Conservation (phyloP, 768 basidiomycete genomes). For the Boletus edulis region DNA sequence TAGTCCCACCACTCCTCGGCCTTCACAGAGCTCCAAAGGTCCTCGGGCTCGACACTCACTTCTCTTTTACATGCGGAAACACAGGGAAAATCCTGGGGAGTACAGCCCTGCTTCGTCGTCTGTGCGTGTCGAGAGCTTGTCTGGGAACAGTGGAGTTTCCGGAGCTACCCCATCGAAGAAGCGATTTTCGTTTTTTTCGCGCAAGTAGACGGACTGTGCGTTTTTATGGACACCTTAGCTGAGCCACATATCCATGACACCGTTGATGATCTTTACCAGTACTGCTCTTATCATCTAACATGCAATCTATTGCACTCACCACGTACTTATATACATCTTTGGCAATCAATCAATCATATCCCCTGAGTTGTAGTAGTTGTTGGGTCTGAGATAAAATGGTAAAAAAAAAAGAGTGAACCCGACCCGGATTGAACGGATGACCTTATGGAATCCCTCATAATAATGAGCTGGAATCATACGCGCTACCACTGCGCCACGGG, state of each 20-base stretch:
- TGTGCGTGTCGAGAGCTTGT: conserved; percentile 14
- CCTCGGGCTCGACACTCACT: conserved; percentile 27
- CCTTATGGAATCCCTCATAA: conserved; percentile 35
- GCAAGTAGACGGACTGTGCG: conserved; percentile 23
- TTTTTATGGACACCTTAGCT: conserved; percentile 7
- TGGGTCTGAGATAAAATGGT: too few species aligned
- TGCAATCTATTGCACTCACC: conserved; percentile 15
- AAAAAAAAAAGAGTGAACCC: conserved; percentile 34
- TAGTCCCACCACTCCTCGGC: conserved; percentile 27
- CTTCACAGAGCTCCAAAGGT: conserved; percentile 25
- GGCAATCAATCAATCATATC: conserved; percentile 6
- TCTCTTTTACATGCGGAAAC: conserved; percentile 33
- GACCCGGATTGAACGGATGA: conserved; percentile 48
- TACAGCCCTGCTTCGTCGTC: conserved; percentile 27
- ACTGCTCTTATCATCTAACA: conserved; percentile 11
- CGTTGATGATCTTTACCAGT: conserved; percentile 5
- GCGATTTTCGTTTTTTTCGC: conserved; percentile 30
- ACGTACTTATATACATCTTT: conserved; percentile 10
- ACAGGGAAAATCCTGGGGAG: conserved; percentile 12
- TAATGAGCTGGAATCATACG: conserved; percentile 36
- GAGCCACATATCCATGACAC: conserved; percentile 18
- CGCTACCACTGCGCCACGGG: conserved; percentile 41
- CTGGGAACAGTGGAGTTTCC: conserved; percentile 5
- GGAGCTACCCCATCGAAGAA: conserved; percentile 19
- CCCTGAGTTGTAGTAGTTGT: background rate